Base-by-base conservation (phyloP, 2,329 filamentous ascomycete genomes). In the Trichoderma arundinaceum region DNA sequence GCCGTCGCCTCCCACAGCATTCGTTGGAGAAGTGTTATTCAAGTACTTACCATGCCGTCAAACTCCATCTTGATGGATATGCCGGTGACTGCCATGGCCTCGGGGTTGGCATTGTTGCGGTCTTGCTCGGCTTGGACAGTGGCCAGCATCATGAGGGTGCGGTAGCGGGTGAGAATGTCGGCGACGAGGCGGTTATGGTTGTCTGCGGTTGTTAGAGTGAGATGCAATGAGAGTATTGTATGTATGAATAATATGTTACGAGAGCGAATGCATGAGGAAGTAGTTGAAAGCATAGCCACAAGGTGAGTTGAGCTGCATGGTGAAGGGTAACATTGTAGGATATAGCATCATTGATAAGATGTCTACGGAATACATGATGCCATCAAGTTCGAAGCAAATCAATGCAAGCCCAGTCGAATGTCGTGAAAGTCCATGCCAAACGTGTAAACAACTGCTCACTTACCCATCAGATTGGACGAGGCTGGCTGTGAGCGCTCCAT, bases 11-110 rank as follows among this genome's bases (percentile, higher is more conserved):
- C 22, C 22, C 22, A 28, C 4, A 28, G 22, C 2, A 28, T 28
- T 28, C 22, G 22, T 28, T 28, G 22, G 2, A 28, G 22, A 28
- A 28, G 4, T 28, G 22, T 28, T 2, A 12, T 15, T 44, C 17
- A 13, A 33, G 22, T 0, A 65, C 73, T 33, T 66, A 81, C 79
- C 15, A 82, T 70, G 3, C 78, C 78, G 64, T 82, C 79, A 57
- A 82, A 82, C 60, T 81, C 79, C 70, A 79, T 78, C 72, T 80
- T 79, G 74, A 81, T 80, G 43, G 79, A 78, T 35, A 82, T 77
- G 49, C 79, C 77, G 4, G 77, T 75, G 35, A 81, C 79, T 57
- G 79, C 77, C 65, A 80, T 78, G 67, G 77, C 74, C 60, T 80
- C 76, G 0, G 79, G 78, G 64, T 77, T 79, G 66, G 76, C 76